Evolutionary conservation across 2,329 filamentous ascomycete genomes (phyloP), one percentile per base, ranked within the genome.

Genomic region (Emmonsiellopsis sp.): DNA sequence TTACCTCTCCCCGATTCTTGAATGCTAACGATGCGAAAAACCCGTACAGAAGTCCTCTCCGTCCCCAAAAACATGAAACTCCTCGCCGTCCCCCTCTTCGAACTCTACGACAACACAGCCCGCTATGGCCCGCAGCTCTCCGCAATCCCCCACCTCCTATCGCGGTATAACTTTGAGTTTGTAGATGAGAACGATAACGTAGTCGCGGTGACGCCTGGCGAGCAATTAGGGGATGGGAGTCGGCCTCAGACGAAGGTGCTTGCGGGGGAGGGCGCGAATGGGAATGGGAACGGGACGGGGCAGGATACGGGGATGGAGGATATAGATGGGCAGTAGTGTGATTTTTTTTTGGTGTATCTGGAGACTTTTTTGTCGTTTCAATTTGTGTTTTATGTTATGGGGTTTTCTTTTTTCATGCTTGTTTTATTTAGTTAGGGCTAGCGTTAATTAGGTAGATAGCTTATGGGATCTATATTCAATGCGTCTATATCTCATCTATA

Each of bases 31-130:
- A 49, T 51, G 31, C 42, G 3, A n/a, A 13, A 43, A 50, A n/a
- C n/a, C 11, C 7, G 5, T 53, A 7, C 68, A 95, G 90, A 96
- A 75, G 87, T 97, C 11, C 80, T 98, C 43, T 94, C 88, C 65
- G 93, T 98, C 7, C 93, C 93, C 0, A 98, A 98, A 76, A 98
- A 98, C 74, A 97, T 98, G 93, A 98, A 98, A 70, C 83, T 98
- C 26, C 85, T 98, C 41, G 93, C 93, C 1, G 93, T 98, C 1
- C 93, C 93, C 0, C 79, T 98, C 0, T 97, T 97, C 72, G 93
- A 98, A 74, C 83, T 98, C 40, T 98, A 98, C 76, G 93, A 98
- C 66, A 98, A 98, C 72, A 95, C 89, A 0, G 87, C 86, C 10
- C 80, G 93, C 55, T 98, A 98, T 68, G 93, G 93, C 0, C 93